These are phyloP conservation scores for Cnidoscolus chayamansa DNA, from an alignment of 441 rosid species.

Conservation along the genomic window DNA sequence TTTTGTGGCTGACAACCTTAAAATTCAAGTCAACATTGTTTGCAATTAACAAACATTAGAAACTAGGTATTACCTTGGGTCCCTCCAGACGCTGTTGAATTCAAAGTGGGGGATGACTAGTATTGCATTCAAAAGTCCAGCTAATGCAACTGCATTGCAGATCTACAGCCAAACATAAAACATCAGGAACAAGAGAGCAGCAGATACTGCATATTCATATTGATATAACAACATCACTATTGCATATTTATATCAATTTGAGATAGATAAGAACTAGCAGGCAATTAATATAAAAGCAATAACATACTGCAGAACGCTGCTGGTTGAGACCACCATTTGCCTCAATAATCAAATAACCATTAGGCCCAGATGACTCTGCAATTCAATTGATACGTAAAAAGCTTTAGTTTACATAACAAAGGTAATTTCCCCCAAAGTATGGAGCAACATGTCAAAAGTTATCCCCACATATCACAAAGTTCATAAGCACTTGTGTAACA, in stretches of 20 bases:
- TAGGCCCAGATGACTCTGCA: constrained; percentile 54
- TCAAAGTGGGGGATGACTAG: constrained; percentile 79
- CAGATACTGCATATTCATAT: not conserved
- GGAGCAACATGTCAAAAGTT: not conserved
- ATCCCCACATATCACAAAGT: not conserved
- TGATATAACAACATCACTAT: not conserved
- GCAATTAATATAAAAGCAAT: constrained; percentile 16
- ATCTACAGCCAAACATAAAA: constrained; percentile 42
- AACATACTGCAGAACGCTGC: constrained; percentile 86
- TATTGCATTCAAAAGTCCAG: constrained; percentile 78
- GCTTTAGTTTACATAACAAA: constrained; percentile 4
- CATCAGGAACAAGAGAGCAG: constrained; percentile 1
- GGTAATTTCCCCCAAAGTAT: not conserved
- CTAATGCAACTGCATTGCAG: constrained; percentile 96
- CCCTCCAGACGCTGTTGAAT: constrained; percentile 80
- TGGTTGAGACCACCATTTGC: constrained; percentile 98
- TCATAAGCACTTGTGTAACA: not conserved
- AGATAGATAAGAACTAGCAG: not conserved
- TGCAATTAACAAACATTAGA: not conserved
- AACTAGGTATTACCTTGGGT: constrained; percentile 58
- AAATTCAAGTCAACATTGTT: constrained; percentile 7
- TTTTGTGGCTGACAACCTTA: not conserved
- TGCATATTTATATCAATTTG: not conserved
- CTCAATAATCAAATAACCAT: constrained; percentile 71
- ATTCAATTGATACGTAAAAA: constrained; percentile 12